A percentile compares a stretch with the other conserved stretches of the same genome.
Evolutionary conservation across 2,329 filamentous ascomycete genomes (phyloP).

Genomic region (Fusarium drepaniforme): DNA sequence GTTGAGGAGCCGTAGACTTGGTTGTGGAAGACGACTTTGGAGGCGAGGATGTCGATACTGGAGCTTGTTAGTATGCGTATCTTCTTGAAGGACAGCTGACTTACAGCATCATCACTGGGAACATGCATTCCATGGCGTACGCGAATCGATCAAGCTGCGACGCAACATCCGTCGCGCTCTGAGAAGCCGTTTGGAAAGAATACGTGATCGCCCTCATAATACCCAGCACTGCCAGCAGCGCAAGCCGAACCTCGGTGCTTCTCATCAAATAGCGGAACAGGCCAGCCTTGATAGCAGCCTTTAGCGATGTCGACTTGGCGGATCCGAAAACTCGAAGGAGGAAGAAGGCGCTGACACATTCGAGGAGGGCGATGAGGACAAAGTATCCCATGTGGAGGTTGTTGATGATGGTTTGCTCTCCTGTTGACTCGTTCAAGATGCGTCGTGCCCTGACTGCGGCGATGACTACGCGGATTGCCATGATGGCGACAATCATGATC

Average conservation of each 20-base stretch:
- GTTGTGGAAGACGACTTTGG: conserved; percentile 46
- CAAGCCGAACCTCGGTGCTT: conserved; percentile 55
- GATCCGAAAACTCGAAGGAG: conserved; percentile 52
- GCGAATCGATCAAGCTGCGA: conserved; percentile 56
- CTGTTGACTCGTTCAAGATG: conserved; percentile 42
- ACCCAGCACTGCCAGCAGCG: conserved; percentile 53
- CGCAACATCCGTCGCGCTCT: conserved; percentile 51
- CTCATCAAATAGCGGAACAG: conserved; percentile 55
- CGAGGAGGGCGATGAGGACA: conserved; percentile 54
- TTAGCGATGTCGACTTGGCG: conserved; percentile 45
- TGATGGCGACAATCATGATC: conserved; percentile 65
- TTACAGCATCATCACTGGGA: conserved; percentile 56
- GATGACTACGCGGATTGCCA: conserved; percentile 59
- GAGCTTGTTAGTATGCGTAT: background rate
- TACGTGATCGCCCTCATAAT: conserved; percentile 56
- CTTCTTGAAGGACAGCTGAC: conserved; percentile 11
- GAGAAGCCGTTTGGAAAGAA: conserved; percentile 52
- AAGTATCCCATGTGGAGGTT: conserved; percentile 58
- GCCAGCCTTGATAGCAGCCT: conserved; percentile 47
- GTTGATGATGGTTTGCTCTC: conserved; percentile 49
- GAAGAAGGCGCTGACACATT: conserved; percentile 55
- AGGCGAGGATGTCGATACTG: conserved; percentile 52
- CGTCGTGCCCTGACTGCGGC: conserved; percentile 46
- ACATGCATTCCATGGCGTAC: conserved; percentile 57
- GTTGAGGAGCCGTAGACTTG: conserved; percentile 41